Percentiles rank a stretch among this genome's conserved stretches.
phyloP scores from a whole-genome alignment of 2,329 filamentous ascomycete species.

The Phialophora verrucosa region DNA sequence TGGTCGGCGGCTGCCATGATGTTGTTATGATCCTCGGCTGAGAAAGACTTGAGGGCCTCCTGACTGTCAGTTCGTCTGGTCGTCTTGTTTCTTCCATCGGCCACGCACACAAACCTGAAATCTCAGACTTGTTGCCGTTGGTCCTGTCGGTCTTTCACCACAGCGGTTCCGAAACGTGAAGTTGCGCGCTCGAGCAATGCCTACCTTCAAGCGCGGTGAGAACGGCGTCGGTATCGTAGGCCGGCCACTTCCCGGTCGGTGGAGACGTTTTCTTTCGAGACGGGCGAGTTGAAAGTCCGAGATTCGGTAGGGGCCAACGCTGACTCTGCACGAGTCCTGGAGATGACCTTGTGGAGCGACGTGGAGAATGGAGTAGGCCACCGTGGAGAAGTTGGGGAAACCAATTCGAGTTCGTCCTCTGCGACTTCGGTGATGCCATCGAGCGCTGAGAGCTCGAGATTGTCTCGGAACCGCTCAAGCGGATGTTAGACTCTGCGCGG shows the following conservation, averaged over 20 bases:
- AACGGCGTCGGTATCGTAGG: conserved; percentile 5
- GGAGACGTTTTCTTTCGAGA: not conserved
- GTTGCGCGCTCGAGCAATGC: not conserved
- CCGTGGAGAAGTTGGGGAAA: conserved; percentile 8
- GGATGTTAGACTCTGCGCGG: not conserved
- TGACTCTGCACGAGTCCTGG: not conserved
- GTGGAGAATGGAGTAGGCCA: conserved; percentile 3
- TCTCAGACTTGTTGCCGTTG: not conserved
- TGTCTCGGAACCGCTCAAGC: not conserved
- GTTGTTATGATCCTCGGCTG: not conserved
- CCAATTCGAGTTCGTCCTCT: not conserved
- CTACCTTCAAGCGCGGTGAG: not conserved
- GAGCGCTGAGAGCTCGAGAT: too few relatives aligned
- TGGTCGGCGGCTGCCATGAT: conserved; percentile 13
- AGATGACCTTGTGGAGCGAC: conserved; percentile 3
- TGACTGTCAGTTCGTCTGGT: not conserved
- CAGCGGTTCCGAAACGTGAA: not conserved
- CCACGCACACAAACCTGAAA: not conserved
- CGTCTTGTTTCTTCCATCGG: not conserved
- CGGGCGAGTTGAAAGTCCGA: not conserved
- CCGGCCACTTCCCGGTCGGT: conserved; percentile 3
- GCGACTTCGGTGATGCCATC: not conserved
- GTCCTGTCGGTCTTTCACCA: not conserved
- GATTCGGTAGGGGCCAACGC: not conserved
- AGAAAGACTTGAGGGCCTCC: not conserved